These are phyloP conservation scores for Calonectria leucothoes DNA, from an alignment of 2,329 filamentous ascomycete species.

Conservation along the genomic window DNA sequence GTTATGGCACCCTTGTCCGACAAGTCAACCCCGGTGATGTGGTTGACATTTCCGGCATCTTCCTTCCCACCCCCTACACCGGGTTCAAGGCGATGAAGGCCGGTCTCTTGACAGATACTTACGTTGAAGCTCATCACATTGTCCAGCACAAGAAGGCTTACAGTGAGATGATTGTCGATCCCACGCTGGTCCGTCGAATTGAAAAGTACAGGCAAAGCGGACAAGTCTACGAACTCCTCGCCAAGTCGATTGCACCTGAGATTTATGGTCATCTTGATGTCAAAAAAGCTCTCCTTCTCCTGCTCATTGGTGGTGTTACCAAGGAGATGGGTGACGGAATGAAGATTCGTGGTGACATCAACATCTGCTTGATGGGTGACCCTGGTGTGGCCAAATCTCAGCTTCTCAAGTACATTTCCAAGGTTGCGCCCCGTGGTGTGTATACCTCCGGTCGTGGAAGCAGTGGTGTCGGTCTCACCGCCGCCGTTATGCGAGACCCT, in stretches of 20 bases:
- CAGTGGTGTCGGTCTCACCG: constrained; percentile 84
- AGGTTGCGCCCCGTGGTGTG: constrained; percentile 93
- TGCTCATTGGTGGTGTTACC: constrained; percentile 94
- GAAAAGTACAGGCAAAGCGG: constrained; percentile 86
- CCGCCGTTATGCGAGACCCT: constrained; percentile 85
- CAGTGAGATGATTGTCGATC: constrained; percentile 88
- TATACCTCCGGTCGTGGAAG: constrained; percentile 86
- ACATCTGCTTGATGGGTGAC: constrained; percentile 98
- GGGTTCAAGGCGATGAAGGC: constrained; percentile 98
- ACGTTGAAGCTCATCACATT: constrained; percentile 93
- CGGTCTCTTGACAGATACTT: constrained; percentile 96
- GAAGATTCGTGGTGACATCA: constrained; percentile 99
- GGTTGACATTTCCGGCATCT: constrained; percentile 93
- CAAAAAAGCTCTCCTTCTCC: constrained; percentile 95
- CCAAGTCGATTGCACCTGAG: constrained; percentile 95
- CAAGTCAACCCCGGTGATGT: constrained; percentile 94
- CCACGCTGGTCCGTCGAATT: constrained; percentile 83
- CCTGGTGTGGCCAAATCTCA: constrained; percentile 99
- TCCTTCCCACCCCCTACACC: constrained; percentile 97
- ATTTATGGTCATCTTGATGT: constrained; percentile 97
- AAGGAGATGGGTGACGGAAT: constrained; percentile 98
- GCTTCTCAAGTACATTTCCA: constrained; percentile 97
- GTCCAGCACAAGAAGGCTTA: constrained; percentile 99
- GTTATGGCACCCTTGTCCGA: constrained; percentile 86
- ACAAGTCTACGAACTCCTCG: constrained; percentile 94